Evolutionary conservation across 192 early-diverging fungal genomes (phyloP), one percentile per base, ranked within the genome.

Genomic region (Backusella mclennaniae): DNA sequence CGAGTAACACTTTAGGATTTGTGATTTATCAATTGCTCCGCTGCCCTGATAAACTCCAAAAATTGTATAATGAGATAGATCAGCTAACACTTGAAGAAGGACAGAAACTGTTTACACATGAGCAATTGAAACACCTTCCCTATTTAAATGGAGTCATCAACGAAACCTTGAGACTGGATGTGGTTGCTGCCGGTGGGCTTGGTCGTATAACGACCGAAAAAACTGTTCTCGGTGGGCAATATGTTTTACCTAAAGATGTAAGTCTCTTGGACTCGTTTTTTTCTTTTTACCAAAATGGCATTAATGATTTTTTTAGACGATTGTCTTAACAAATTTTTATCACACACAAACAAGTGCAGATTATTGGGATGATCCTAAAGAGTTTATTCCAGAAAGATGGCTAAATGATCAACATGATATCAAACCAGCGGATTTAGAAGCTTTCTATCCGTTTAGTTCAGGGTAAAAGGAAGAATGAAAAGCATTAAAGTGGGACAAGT

Each of bases 321-420:
- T 41, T 0, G 31, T 79, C n/a, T 21, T 52, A 19, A 31, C 66
- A 21, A 53, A 69, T 56, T 56, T 69, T 46, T 69, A 56, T 26
- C 73, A 21, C 15, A 44, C 67, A 1, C 78, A 79, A 19, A 49
- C 75, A 35, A 46, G 74, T 35, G 59, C 66, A 0, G 72, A 76
- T 23, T 89, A 89, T 75, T 89, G 84, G 75, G 66, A 80, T 36
- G 75, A 84, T 52, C 76, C 85, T 12, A 71, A 81, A 6, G 78
- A 78, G 44, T 89, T 89, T 67, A 79, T 80, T 17, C 87, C 87
- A 6, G 85, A 89, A 42, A 83, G 87, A 52, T 89, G 85, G 85
- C 35, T 83, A 14, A 49, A 76, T n/a, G 84, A 81, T 23, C 53
- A 56, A 23, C 19, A 11, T 21, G 76, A 81, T 15, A 79, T 78